A percentile compares a stretch with the other conserved stretches of the same genome.
Conservation (phyloP, 1,284 basidiomycete species). For the Porogramme epimiltina region DNA sequence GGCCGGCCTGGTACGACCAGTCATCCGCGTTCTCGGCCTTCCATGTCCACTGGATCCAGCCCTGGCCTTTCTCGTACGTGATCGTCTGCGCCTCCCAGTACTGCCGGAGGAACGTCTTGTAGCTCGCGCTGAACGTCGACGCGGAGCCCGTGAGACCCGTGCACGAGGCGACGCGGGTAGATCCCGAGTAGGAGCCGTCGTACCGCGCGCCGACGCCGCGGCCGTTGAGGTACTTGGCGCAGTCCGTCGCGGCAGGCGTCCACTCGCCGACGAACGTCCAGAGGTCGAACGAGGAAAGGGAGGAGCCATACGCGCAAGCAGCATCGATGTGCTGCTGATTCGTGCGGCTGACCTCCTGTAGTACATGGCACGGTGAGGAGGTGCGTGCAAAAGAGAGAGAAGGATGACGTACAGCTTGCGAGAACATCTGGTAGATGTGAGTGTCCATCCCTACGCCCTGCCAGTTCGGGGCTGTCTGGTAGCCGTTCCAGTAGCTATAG, state of each 20-base stretch:
- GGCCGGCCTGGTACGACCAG: conserved; percentile 78
- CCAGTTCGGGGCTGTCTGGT: conserved; percentile 57
- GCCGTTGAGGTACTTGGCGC: conserved; percentile 72
- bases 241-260: conserved; percentile 84
- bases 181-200: conserved; percentile 76
- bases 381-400: too few relatives aligned
- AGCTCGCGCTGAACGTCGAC: conserved; percentile 71
- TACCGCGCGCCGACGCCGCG: conserved; percentile 70
- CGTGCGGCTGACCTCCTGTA: conserved; percentile 53
- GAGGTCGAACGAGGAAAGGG: conserved; percentile 58
- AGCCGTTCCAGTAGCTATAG: conserved; percentile 68
- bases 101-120: conserved; percentile 83
- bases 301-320: conserved; percentile 55
- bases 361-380: too few relatives aligned
- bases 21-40: conserved; percentile 70
- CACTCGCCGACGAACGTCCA: conserved; percentile 87
- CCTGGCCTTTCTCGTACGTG: conserved; percentile 64
- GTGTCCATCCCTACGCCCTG: conserved; percentile 83
- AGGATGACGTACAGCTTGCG: conserved; percentile 45
- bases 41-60: conserved; percentile 72
- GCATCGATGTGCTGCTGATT: conserved; percentile 64
- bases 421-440: conserved; percentile 84
- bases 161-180: conserved; percentile 73
- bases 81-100: conserved; percentile 78
- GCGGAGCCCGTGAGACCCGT: conserved; percentile 69